Percentiles rank a stretch among this genome's conserved stretches.
Conservation (phyloP, 495 filamentous ascomycete genomes). For the Lasiosphaeris hirsuta region DNA sequence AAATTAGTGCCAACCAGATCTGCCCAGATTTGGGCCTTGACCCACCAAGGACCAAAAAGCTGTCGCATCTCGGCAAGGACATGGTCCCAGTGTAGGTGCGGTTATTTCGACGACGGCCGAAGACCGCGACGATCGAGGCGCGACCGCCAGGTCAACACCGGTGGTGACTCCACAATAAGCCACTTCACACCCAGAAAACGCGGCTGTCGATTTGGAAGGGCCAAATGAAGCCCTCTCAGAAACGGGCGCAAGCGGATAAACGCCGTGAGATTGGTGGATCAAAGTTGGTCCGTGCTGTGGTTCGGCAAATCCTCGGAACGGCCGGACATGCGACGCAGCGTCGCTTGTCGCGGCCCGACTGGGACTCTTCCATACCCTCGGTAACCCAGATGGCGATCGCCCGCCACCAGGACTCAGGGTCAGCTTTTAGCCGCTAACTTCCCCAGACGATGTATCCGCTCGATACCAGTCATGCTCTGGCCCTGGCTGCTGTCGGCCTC, state of each 20-base stretch:
- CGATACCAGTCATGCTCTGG: not conserved
- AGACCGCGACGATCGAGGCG: not conserved
- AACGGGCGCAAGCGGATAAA: not conserved
- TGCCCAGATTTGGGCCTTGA: not conserved
- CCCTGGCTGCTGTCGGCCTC: conserved; percentile 2
- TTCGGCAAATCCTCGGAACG: conserved; percentile 4
- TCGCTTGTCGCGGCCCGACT: conserved; percentile 2
- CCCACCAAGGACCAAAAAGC: not conserved
- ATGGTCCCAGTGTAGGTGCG: not conserved
- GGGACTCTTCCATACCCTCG: not conserved
- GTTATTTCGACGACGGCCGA: not conserved
- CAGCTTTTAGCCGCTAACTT: not conserved
- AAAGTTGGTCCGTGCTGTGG: conserved; percentile 2
- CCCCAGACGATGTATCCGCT: not conserved
- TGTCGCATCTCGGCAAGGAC: not conserved
- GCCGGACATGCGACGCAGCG: conserved; percentile 1
- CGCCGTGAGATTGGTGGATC: conserved; percentile 1
- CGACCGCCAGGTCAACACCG: not conserved
- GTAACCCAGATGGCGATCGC: not conserved
- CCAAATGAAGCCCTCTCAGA: conserved; percentile 2
- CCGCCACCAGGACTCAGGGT: not conserved
- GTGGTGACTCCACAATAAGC: not conserved
- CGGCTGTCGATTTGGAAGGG: conserved; percentile 2
- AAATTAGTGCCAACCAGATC: not conserved
- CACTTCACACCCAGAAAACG: not conserved